Conservation (phyloP, 805 yeast genomes). For the Metschnikowia chrysomelidarum region DNA sequence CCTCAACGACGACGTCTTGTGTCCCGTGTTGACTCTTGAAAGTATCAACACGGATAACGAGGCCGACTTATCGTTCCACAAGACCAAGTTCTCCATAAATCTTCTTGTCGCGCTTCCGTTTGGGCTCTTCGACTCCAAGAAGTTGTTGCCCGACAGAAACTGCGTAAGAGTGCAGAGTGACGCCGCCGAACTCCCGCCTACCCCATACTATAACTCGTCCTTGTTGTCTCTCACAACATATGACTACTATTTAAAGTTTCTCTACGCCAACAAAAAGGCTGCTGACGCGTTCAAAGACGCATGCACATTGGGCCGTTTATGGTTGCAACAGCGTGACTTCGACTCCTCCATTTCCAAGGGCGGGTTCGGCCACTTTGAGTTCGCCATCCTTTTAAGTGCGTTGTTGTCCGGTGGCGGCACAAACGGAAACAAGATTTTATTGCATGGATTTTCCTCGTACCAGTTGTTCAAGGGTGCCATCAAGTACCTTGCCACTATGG, state of each 20-base stretch:
- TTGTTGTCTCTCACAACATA: constrained; percentile 66
- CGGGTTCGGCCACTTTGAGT: constrained; percentile 94
- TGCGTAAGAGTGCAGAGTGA: constrained; percentile 69
- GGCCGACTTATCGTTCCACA: constrained; percentile 54
- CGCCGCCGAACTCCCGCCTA: constrained; percentile 54
- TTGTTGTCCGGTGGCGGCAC: constrained; percentile 80
- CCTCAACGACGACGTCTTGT: constrained; percentile 70
- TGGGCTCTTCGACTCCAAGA: constrained; percentile 69
- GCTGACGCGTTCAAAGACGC: constrained; percentile 88
- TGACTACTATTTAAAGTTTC: constrained; percentile 67
- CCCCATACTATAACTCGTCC: constrained; percentile 85
- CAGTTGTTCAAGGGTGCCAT: constrained; percentile 90
- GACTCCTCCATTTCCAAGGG: constrained; percentile 59
- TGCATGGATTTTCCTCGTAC: constrained; percentile 88
- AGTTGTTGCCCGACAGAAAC: constrained; percentile 76
- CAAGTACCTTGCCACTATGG: constrained; percentile 77
- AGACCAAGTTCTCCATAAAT: constrained; percentile 70
- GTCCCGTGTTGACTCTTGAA: constrained; percentile 69
- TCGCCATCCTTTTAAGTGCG: constrained; percentile 76
- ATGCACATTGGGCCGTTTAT: constrained; percentile 76
- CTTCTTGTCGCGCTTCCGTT: constrained; percentile 71
- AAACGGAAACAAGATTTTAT: constrained; percentile 69
- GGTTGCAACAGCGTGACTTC: constrained; percentile 89
- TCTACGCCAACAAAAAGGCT: constrained; percentile 71
- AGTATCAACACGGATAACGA: constrained; percentile 49